Conservation (phyloP, 116 monocot genomes). For the Dioscorea cayenensis region DNA sequence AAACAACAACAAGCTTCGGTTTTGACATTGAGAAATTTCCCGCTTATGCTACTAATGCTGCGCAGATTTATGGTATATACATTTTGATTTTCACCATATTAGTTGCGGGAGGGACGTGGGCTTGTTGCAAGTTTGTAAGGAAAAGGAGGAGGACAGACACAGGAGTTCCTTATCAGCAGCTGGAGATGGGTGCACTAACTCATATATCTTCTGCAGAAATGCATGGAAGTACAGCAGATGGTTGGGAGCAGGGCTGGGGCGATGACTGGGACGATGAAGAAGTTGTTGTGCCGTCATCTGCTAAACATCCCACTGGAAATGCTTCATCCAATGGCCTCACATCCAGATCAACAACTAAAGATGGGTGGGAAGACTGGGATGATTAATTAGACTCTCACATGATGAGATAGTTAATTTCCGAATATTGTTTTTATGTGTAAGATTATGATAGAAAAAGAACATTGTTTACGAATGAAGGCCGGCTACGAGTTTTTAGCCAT, state of each 20-base stretch:
- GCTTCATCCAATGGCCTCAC: slow-evolving; percentile 42
- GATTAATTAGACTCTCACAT: slow-evolving; percentile 25
- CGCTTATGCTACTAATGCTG: slow-evolving; percentile 31
- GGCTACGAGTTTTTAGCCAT: not conserved
- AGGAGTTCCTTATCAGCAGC: slow-evolving; percentile 61
- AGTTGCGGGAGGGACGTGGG: slow-evolving; percentile 45
- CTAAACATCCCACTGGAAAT: slow-evolving; percentile 11
- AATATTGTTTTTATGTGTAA: not conserved
- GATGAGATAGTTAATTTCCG: not conserved
- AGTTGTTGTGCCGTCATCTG: slow-evolving; percentile 23
- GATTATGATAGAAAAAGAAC: not conserved
- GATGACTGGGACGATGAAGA: slow-evolving; percentile 89
- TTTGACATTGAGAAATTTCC: slow-evolving; percentile 26
- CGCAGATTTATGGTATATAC: slow-evolving; percentile 59
- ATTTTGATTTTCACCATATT: slow-evolving; percentile 27
- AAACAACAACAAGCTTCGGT: slow-evolving; percentile 7
- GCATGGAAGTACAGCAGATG: slow-evolving; percentile 23
- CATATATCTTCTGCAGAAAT: slow-evolving; percentile 15
- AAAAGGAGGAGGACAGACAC: slow-evolving; percentile 22
- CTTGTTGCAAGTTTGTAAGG: slow-evolving; percentile 58
- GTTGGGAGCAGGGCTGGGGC: slow-evolving; percentile 78
- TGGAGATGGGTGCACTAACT: slow-evolving; percentile 54
- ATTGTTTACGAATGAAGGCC: not conserved
- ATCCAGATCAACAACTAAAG: slow-evolving; percentile 37
- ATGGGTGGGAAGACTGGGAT: slow-evolving; percentile 93